These are phyloP conservation scores for Debaryomycetaceae sp. DNA, from an alignment of 1,139 yeast genomes.

Conservation along the genomic window DNA sequence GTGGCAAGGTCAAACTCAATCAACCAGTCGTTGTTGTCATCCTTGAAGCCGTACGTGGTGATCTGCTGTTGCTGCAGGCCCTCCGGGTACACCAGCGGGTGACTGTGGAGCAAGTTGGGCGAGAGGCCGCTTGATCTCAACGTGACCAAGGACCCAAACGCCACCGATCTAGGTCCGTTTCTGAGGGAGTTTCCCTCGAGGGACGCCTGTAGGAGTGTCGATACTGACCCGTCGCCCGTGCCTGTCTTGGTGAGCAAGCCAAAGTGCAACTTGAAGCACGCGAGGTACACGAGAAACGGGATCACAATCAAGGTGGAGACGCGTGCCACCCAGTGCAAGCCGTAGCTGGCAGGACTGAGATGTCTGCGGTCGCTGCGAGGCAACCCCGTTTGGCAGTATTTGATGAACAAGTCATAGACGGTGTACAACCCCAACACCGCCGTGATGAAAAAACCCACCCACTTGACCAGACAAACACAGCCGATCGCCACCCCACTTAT, in stretches of 20 bases:
- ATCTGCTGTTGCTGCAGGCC: slow-evolving; percentile 74
- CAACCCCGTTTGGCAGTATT: slow-evolving; percentile 40
- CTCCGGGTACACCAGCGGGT: slow-evolving; percentile 60
- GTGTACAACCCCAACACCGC: slow-evolving; percentile 83
- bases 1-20: slow-evolving; percentile 40
- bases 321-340: slow-evolving; percentile 69
- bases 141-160: slow-evolving; percentile 59
- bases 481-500: slow-evolving; percentile 82
- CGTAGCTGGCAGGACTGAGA: slow-evolving; percentile 35
- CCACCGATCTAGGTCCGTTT: slow-evolving; percentile 58
- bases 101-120: slow-evolving; percentile 71
- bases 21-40: slow-evolving; percentile 61
- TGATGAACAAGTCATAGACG: slow-evolving; percentile 65
- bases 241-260: slow-evolving; percentile 70
- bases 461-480: slow-evolving; percentile 88
- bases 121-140: slow-evolving; percentile 70
- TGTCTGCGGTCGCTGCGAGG: no score
- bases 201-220: slow-evolving; percentile 67
- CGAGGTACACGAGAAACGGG: slow-evolving; percentile 68
- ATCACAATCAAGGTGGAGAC: slow-evolving; percentile 62
- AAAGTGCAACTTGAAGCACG: slow-evolving; percentile 80
- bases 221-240: slow-evolving; percentile 70
- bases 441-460: slow-evolving; percentile 93
- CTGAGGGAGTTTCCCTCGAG: slow-evolving; percentile 50
- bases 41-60: slow-evolving; percentile 74